Percentiles rank a stretch among this genome's conserved stretches.
These are phyloP conservation scores for Ceriops decandra DNA, from an alignment of 345 rosid species.

Conservation along the genomic window DNA sequence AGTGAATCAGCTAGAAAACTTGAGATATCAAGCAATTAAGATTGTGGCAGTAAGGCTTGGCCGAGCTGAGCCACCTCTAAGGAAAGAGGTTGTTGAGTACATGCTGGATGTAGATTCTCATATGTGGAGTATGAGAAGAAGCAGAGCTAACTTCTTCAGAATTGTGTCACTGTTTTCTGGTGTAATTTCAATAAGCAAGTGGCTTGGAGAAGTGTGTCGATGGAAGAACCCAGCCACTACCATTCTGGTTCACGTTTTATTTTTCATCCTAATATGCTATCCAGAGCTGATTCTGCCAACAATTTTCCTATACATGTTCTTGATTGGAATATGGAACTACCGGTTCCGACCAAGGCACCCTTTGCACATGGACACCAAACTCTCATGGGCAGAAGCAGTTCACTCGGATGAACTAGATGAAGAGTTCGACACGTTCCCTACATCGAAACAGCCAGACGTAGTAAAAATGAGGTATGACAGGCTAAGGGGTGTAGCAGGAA, in stretches of 20 bases:
- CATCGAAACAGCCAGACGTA: slow-evolving; percentile 23
- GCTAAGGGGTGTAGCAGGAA: slow-evolving; percentile 30
- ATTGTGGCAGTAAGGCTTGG: slow-evolving; percentile 30
- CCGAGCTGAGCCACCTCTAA: slow-evolving; percentile 29
- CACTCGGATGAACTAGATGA: slow-evolving; percentile 33
- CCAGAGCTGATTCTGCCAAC: slow-evolving; percentile 10
- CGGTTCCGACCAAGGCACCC: slow-evolving; percentile 30
- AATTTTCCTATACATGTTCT: slow-evolving; percentile 20
- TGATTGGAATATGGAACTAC: slow-evolving; percentile 32
- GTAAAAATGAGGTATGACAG: slow-evolving; percentile 32
- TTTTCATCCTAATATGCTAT: neutral
- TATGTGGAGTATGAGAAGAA: slow-evolving; percentile 40
- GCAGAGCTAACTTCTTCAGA: slow-evolving; percentile 15
- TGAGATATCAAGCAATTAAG: slow-evolving; percentile 27
- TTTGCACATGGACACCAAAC: slow-evolving; percentile 34
- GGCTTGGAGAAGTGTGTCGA: neutral
- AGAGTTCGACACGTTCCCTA: slow-evolving; percentile 31
- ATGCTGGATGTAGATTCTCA: slow-evolving; percentile 34
- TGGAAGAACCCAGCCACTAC: slow-evolving; percentile 10
- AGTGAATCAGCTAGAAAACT: slow-evolving; percentile 30
- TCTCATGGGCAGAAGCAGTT: slow-evolving; percentile 31
- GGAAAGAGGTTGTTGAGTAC: slow-evolving; percentile 35
- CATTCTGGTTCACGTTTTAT: slow-evolving; percentile 1
- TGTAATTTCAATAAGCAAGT: neutral
- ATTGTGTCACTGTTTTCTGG: slow-evolving; percentile 2